These are phyloP conservation scores for Rostrohypoxylon terebratum DNA, from an alignment of 495 filamentous ascomycete species.

Conservation along the genomic window DNA sequence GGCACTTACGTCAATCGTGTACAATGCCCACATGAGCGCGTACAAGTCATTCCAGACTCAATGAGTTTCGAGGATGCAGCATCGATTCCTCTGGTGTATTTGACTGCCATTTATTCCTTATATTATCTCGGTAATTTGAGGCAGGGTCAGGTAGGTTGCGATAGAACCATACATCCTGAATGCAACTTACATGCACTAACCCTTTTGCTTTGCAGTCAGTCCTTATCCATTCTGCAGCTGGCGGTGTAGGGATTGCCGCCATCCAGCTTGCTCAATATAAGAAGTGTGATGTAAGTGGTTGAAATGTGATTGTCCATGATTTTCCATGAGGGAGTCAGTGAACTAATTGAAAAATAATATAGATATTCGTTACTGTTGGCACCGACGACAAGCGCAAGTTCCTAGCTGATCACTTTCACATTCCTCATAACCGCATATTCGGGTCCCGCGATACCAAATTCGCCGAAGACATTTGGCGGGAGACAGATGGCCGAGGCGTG, in stretches of 20 bases:
- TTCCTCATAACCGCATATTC: constrained; percentile 58
- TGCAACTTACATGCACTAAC: too few species aligned
- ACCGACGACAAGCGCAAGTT: constrained; percentile 56
- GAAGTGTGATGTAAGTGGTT: constrained; percentile 62
- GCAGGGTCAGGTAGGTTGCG: constrained; percentile 29
- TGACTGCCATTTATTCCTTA: constrained; percentile 56
- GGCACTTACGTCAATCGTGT: constrained; percentile 49
- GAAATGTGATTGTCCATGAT: too few species aligned
- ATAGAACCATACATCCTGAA: too few species aligned
- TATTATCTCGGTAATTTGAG: constrained; percentile 51
- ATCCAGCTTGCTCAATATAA: constrained; percentile 61
- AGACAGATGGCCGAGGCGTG: constrained; percentile 55
- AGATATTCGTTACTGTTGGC: constrained; percentile 63
- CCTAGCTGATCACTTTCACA: constrained; percentile 52
- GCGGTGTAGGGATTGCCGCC: constrained; percentile 61
- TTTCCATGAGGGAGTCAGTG: too few species aligned
- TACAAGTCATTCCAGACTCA: constrained; percentile 49
- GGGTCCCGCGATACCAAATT: constrained; percentile 47
- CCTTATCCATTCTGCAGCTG: constrained; percentile 64
- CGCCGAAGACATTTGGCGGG: constrained; percentile 48
- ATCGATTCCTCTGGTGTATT: constrained; percentile 56
- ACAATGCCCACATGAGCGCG: constrained; percentile 37
- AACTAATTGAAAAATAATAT: background rate
- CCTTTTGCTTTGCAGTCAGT: constrained; percentile 45
- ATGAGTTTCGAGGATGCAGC: constrained; percentile 59